A percentile compares a stretch with the other conserved stretches of the same genome.
Evolutionary conservation across 331 rosid genomes (phyloP).

Genomic region (Stylosanthes scabra): DNA sequence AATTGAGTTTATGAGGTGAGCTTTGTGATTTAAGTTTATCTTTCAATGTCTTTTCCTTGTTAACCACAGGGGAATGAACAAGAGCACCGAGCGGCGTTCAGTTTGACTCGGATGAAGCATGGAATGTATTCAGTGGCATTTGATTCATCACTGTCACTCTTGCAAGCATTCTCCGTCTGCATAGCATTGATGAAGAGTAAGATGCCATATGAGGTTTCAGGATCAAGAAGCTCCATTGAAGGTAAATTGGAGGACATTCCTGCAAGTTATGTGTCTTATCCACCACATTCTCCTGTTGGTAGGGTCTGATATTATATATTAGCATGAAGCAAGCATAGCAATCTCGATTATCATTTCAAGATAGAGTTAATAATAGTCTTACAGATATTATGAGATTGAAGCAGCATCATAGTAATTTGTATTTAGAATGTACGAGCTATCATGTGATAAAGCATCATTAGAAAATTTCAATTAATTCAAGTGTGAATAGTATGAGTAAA

Average conservation of each 20-base stretch:
- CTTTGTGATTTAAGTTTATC: too few relatives aligned
- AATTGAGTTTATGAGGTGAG: too few relatives aligned
- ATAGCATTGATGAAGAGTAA: constrained; percentile 75
- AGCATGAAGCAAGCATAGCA: constrained; percentile 21
- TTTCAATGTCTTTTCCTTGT: constrained; percentile 9
- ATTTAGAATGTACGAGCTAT: constrained; percentile 26
- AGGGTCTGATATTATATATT: constrained; percentile 64
- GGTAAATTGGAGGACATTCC: constrained; percentile 59
- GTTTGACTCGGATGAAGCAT: constrained; percentile 63
- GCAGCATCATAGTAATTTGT: constrained; percentile 32
- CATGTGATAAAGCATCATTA: constrained; percentile 40
- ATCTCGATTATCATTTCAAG: constrained; percentile 1
- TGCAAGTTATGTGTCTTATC: constrained; percentile 61
- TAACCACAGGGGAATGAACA: constrained; percentile 65
- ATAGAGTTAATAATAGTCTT: neutral
- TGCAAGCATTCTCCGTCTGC: constrained; percentile 95
- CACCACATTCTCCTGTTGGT: constrained; percentile 75
- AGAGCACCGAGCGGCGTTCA: constrained; percentile 54
- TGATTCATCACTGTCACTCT: constrained; percentile 66
- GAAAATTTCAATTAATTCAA: constrained; percentile 46
- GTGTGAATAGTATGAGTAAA: constrained; percentile 61
- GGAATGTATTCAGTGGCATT: constrained; percentile 82
- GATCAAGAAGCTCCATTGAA: constrained; percentile 55
- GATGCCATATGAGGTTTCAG: constrained; percentile 56
- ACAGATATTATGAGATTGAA: neutral